These are phyloP conservation scores for Vigna unguiculata DNA, from an alignment of 306 rosid species.

Conservation along the genomic window DNA sequence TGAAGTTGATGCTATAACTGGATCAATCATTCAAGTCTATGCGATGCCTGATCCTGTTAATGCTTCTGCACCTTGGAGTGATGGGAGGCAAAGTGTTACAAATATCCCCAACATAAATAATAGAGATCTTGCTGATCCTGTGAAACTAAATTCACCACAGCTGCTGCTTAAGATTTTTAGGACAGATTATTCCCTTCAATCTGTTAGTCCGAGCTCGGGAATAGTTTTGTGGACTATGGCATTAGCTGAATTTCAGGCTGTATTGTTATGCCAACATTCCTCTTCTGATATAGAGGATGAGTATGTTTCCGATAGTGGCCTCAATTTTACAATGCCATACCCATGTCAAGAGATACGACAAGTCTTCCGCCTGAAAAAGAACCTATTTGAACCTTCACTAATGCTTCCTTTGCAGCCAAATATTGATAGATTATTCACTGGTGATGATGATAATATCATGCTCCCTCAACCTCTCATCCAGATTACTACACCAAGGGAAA, in stretches of 20 bases:
- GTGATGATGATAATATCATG: conserved; percentile 38
- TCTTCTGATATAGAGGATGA: conserved; percentile 48
- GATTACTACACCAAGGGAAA: conserved; percentile 36
- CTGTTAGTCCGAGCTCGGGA: conserved; percentile 56
- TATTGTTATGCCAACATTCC: conserved; percentile 60
- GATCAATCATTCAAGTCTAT: conserved; percentile 56
- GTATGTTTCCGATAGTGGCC: conserved; percentile 48
- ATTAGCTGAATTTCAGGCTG: conserved; percentile 69
- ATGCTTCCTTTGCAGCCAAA: conserved; percentile 45
- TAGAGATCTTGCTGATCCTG: conserved; percentile 49
- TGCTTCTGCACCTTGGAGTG: conserved; percentile 46
- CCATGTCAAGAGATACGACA: conserved; percentile 65
- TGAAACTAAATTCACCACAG: conserved; percentile 44
- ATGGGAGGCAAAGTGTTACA: conserved; percentile 39
- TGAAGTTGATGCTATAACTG: conserved; percentile 72
- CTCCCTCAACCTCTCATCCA: conserved; percentile 44
- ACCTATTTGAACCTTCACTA: conserved; percentile 48
- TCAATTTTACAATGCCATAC: conserved; percentile 66
- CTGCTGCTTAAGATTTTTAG: conserved; percentile 63
- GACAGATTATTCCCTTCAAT: conserved; percentile 69
- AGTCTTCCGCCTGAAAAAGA: conserved; percentile 57
- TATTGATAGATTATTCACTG: conserved; percentile 33
- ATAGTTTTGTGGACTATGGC: conserved; percentile 72
- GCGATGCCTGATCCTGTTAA: conserved; percentile 44
- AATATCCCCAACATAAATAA: conserved; percentile 25